Percentiles rank a stretch among this genome's conserved stretches.
phyloP scores from a whole-genome alignment of 331 rosid genomes.

The Spiraea crenata region DNA sequence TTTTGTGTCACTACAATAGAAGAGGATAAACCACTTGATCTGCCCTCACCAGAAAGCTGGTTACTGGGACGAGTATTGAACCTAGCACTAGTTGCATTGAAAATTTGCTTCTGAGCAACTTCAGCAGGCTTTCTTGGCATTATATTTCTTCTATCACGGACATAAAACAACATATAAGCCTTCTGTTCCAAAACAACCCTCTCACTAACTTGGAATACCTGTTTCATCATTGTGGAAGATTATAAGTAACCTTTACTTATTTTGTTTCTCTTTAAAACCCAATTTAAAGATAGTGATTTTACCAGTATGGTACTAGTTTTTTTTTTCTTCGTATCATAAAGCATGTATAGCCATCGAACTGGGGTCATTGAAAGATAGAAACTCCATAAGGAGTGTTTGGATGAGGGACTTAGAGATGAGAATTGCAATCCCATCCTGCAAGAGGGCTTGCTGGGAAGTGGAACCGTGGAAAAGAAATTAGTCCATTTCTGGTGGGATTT shows the following conservation, averaged over 20 bases:
- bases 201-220: slow-evolving; percentile 80
- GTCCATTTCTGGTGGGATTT: background rate
- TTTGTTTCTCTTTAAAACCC: background rate
- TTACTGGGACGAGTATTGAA: slow-evolving; percentile 28
- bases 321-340: background rate
- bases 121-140: slow-evolving; percentile 50
- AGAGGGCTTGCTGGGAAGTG: background rate
- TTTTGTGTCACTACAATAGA: slow-evolving; percentile 31
- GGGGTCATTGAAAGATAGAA: slow-evolving; percentile 2
- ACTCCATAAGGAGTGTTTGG: background rate
- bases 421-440: background rate
- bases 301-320: background rate
- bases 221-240: slow-evolving; percentile 26
- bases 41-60: slow-evolving; percentile 34
- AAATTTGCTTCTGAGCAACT: slow-evolving; percentile 45
- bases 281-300: background rate
- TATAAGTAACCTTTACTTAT: slow-evolving; percentile 4
- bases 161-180: slow-evolving; percentile 99
- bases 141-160: slow-evolving; percentile 66
- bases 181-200: slow-evolving; percentile 75
- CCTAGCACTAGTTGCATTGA: slow-evolving; percentile 37
- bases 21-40: slow-evolving; percentile 25
- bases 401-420: background rate
- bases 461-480: background rate
- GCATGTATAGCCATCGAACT: background rate